phyloP scores from a whole-genome alignment of 495 filamentous ascomycete genomes.

The Hypoxylon cercidicola region DNA sequence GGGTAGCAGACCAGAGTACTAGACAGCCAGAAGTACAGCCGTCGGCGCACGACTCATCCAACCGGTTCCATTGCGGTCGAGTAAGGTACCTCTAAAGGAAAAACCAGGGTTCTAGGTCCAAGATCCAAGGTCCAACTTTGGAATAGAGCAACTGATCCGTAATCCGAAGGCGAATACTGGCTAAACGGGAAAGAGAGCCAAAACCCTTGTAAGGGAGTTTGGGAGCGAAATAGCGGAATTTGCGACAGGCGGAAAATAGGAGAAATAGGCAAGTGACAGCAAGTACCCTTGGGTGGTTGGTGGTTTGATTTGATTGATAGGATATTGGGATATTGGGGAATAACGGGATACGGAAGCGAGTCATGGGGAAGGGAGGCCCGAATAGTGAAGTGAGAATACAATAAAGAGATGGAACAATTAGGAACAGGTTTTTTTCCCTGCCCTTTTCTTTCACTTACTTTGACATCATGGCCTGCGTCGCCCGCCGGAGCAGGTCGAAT shows the following conservation, averaged over 20 bases:
- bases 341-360: neutral
- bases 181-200: conserved; percentile 38
- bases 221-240: conserved; percentile 15
- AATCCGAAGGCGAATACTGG: conserved; percentile 42
- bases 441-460: conserved; percentile 55
- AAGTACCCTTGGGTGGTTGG: conserved; percentile 1
- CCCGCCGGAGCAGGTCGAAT: conserved; percentile 63
- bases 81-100: conserved; percentile 24
- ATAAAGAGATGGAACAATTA: conserved; percentile 8
- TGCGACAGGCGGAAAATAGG: conserved; percentile 21
- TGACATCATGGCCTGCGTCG: conserved; percentile 68
- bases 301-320: conserved; percentile 23
- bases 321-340: conserved; percentile 15
- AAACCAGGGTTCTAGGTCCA: conserved; percentile 22
- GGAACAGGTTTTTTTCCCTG: neutral
- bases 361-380: conserved; percentile 2
- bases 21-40: conserved; percentile 21
- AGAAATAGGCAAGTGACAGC: conserved; percentile 19
- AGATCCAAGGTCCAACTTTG: conserved; percentile 20
- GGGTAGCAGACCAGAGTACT: neutral
- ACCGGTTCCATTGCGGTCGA: conserved; percentile 39
- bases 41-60: conserved; percentile 25
- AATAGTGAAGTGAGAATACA: conserved; percentile 8
- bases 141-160: conserved; percentile 35
- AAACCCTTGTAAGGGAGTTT: conserved; percentile 27